A percentile compares a stretch with the other conserved stretches of the same genome.
phyloP scores from a whole-genome alignment of 208 protist genomes.

The Leishmania braziliensis region DNA sequence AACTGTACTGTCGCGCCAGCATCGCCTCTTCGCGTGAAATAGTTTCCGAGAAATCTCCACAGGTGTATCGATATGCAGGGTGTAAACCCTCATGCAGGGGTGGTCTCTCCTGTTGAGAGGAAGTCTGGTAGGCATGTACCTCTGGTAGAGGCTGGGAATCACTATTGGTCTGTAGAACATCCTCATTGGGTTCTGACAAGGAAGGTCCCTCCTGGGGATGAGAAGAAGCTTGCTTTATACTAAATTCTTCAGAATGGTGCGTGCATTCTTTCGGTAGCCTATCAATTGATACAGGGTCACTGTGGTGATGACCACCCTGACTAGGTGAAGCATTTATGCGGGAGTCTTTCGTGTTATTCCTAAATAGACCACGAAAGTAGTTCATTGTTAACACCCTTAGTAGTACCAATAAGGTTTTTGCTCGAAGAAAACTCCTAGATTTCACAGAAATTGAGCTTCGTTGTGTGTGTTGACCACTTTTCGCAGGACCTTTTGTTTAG shows the following conservation, averaged over 20 bases:
- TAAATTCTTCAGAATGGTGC: not conserved
- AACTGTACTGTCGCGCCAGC: conserved; percentile 36
- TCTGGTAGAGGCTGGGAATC: not conserved
- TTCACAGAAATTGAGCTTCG: not conserved
- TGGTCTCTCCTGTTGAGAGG: not conserved
- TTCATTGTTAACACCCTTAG: conserved; percentile 11
- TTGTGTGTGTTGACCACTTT: not conserved
- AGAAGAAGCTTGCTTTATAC: not conserved
- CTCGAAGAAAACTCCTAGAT: not conserved
- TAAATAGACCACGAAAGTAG: conserved; percentile 27
- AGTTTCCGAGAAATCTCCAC: conserved; percentile 24
- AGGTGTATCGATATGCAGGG: conserved; percentile 30
- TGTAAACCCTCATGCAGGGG: conserved; percentile 1
- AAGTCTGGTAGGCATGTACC: not conserved
- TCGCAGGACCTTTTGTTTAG: not conserved
- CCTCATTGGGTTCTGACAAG: conserved; percentile 12
- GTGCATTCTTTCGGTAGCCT: not conserved
- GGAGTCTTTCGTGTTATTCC: conserved; percentile 21
- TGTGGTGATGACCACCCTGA: conserved; percentile 9
- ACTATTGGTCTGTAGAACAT: conserved; percentile 7
- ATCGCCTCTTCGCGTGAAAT: conserved; percentile 30
- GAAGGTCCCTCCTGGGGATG: not conserved
- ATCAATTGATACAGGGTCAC: not conserved
- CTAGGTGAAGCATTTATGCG: conserved; percentile 5
- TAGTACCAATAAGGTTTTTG: not conserved